Evolutionary conservation across 306 rosid species (phyloP).

Genomic region (Cicer cuneatum): DNA sequence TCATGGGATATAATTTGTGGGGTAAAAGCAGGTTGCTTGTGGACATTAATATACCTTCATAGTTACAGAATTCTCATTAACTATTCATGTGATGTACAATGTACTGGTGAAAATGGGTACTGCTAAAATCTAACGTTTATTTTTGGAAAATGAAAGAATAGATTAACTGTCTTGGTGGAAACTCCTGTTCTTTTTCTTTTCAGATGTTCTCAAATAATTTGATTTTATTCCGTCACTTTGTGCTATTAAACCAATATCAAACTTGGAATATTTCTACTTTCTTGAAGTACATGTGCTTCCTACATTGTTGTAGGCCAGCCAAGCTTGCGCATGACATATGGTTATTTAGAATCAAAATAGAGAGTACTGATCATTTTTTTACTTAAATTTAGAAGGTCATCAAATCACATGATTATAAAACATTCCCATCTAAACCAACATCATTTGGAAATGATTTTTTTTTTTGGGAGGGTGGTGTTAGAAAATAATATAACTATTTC

Average conservation of each 20-base stretch:
- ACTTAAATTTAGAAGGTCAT: slow-evolving; percentile 19
- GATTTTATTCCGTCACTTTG: slow-evolving; percentile 28
- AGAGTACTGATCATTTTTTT: slow-evolving; percentile 27
- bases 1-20: slow-evolving; percentile 11
- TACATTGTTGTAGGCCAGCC: slow-evolving; percentile 11
- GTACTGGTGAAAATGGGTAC: background rate
- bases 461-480: background rate
- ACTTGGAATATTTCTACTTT: background rate
- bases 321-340: slow-evolving; percentile 14
- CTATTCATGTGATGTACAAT: background rate
- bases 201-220: slow-evolving; percentile 28
- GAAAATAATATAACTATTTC: slow-evolving; percentile 19
- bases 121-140: background rate
- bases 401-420: slow-evolving; percentile 6
- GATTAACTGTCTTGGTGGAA: slow-evolving; percentile 9
- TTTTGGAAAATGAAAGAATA: slow-evolving; percentile 4
- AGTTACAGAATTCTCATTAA: slow-evolving; percentile 18
- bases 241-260: slow-evolving; percentile 3
- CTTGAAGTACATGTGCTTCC: slow-evolving; percentile 1
- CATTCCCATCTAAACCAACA: background rate
- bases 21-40: slow-evolving; percentile 22
- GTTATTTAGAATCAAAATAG: slow-evolving; percentile 34
- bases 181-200: slow-evolving; percentile 3
- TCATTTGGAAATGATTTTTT: background rate
- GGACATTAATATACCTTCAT: background rate